A percentile compares a stretch with the other conserved stretches of the same genome.
Evolutionary conservation across 2,329 filamentous ascomycete species (phyloP).

Genomic region (Xylariaceae sp.): DNA sequence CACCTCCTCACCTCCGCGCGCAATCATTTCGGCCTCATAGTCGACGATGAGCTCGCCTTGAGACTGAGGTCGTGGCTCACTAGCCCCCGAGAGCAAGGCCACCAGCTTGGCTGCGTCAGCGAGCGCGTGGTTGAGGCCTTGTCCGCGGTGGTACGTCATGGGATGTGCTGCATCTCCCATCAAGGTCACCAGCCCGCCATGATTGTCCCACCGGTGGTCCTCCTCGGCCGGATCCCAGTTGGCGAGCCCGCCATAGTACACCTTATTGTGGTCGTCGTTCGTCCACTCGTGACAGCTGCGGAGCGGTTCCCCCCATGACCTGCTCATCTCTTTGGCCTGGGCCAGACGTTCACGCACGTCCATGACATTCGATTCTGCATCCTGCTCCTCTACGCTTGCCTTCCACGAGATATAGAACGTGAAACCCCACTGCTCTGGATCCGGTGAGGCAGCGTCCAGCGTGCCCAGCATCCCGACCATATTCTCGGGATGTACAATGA

Average conservation of each 20-base stretch:
- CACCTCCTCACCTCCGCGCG: slow-evolving; percentile 40
- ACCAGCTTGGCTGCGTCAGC: slow-evolving; percentile 37
- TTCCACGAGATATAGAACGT: slow-evolving; percentile 45
- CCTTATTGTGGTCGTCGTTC: slow-evolving; percentile 22
- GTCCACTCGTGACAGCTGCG: slow-evolving; percentile 34
- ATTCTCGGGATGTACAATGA: slow-evolving; percentile 37
- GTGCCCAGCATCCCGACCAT: slow-evolving; percentile 41
- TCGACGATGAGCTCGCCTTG: slow-evolving; percentile 26
- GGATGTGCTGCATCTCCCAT: slow-evolving; percentile 31
- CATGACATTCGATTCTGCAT: slow-evolving; percentile 27
- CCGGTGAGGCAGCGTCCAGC: slow-evolving; percentile 33
- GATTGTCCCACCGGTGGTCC: slow-evolving; percentile 27
- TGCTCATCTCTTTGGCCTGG: slow-evolving; percentile 36
- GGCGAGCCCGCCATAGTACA: slow-evolving; percentile 24
- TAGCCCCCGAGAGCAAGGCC: slow-evolving; percentile 20
- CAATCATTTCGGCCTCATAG: slow-evolving; percentile 42
- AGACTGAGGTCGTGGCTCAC: slow-evolving; percentile 1
- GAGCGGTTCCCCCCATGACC: slow-evolving; percentile 38
- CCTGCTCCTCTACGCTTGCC: slow-evolving; percentile 19
- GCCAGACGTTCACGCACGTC: slow-evolving; percentile 19
- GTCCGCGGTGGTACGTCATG: slow-evolving; percentile 38
- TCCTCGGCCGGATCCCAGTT: slow-evolving; percentile 29
- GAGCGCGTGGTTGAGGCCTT: slow-evolving; percentile 44
- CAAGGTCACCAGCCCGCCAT: slow-evolving; percentile 26
- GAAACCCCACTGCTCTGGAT: slow-evolving; percentile 39